phyloP scores from a whole-genome alignment of 306 rosid species.

The Castanea crenata region DNA sequence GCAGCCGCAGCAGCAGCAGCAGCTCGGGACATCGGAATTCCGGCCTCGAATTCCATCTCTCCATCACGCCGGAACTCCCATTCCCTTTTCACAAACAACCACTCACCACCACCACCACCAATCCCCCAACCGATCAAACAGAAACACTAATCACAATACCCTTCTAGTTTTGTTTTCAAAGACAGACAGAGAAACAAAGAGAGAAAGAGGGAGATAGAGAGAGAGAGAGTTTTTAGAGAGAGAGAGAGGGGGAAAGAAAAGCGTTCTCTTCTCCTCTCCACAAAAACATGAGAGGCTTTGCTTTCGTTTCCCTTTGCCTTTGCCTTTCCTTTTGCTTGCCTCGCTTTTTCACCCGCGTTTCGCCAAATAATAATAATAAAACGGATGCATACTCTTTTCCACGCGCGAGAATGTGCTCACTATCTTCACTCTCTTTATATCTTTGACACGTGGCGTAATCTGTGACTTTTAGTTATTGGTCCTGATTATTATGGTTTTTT shows the following conservation, averaged over 20 bases:
- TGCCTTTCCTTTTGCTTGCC: not conserved
- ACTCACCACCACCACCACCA: not conserved
- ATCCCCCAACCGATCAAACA: slow-evolving; percentile 16
- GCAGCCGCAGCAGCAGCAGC: slow-evolving; percentile 15
- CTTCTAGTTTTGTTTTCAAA: not conserved
- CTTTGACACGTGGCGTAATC: slow-evolving; percentile 3
- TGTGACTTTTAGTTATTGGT: not conserved
- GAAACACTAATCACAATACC: not conserved
- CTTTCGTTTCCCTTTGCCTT: not conserved
- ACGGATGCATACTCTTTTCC: slow-evolving; percentile 14
- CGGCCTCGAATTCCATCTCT: slow-evolving; percentile 80
- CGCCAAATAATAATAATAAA: slow-evolving; percentile 7
- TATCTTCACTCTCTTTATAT: not conserved
- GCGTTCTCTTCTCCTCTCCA: slow-evolving; percentile 83
- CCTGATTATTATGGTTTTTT: slow-evolving; percentile 1
- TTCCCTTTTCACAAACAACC: slow-evolving; percentile 7
- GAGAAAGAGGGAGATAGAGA: not conserved
- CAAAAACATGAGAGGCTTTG: slow-evolving; percentile 51
- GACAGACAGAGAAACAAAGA: slow-evolving; percentile 7
- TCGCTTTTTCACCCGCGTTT: slow-evolving; percentile 41
- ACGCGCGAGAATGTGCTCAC: not conserved
- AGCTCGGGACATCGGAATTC: slow-evolving; percentile 62
- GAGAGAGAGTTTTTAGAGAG: not conserved
- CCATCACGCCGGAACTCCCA: slow-evolving; percentile 47
- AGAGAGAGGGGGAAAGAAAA: slow-evolving; percentile 28